A percentile compares a stretch with the other conserved stretches of the same genome.
Conservation (phyloP, 2,329 filamentous ascomycete genomes). For the Sarocladiaceae sp. region DNA sequence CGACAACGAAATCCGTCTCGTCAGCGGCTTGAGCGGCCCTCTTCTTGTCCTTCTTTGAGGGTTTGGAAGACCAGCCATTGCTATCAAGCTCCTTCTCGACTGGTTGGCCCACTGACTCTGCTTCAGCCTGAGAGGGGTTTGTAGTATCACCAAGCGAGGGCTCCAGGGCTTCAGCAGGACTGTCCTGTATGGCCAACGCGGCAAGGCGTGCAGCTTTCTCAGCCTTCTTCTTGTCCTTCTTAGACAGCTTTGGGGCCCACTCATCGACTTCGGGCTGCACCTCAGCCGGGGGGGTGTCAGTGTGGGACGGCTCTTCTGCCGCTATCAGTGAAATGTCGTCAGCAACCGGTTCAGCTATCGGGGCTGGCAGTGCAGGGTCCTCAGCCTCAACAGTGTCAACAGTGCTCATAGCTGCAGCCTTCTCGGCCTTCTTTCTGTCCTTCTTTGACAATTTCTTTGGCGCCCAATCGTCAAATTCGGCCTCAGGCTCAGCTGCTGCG, state of each 20-base stretch:
- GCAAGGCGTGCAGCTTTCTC: slow-evolving; percentile 12
- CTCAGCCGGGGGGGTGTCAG: background rate
- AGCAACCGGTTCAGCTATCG: background rate
- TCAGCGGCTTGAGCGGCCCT: slow-evolving; percentile 26
- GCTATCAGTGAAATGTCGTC: background rate
- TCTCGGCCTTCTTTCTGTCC: slow-evolving; percentile 23
- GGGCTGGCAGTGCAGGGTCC: background rate
- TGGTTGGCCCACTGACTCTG: background rate
- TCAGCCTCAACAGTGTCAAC: background rate
- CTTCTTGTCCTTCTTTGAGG: slow-evolving; percentile 26
- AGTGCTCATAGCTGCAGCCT: background rate
- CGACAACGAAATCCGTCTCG: slow-evolving; percentile 12
- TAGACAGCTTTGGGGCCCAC: slow-evolving; percentile 17
- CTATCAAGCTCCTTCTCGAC: background rate
- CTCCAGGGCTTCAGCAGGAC: background rate
- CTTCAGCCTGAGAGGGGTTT: background rate
- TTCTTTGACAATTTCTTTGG: slow-evolving; percentile 23
- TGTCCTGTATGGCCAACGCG: background rate
- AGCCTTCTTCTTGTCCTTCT: slow-evolving; percentile 26
- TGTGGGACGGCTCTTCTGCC: background rate
- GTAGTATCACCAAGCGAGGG: background rate
- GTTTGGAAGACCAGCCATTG: slow-evolving; percentile 12
- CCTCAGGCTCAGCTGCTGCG: background rate
- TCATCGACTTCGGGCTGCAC: background rate
- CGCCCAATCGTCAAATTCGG: background rate